Conservation (phyloP, 192 early-diverging fungal genomes). For the Umbelopsis isabellina region DNA sequence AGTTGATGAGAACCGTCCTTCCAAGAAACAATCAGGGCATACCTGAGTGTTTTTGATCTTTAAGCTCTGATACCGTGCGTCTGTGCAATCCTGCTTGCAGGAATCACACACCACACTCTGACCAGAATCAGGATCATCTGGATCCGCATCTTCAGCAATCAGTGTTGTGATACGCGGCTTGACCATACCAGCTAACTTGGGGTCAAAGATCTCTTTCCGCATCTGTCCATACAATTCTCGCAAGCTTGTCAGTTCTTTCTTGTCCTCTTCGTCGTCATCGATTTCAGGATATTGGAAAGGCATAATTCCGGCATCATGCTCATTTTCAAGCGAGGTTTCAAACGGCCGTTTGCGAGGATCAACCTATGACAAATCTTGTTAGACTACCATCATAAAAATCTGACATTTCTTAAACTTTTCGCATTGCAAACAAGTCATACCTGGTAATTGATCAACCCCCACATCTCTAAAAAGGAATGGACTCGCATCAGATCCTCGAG, state of each 20-base stretch:
- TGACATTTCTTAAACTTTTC: neutral
- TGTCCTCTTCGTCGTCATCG: neutral
- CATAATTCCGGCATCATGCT: conserved; percentile 85
- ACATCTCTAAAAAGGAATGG: conserved; percentile 95
- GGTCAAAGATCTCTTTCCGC: conserved; percentile 39
- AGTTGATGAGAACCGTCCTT: conserved; percentile 88
- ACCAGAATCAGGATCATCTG: conserved; percentile 48
- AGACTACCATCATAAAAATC: neutral
- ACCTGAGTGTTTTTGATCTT: conserved; percentile 75
- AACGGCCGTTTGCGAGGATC: conserved; percentile 92
- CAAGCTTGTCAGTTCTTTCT: neutral
- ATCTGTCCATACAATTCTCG: neutral
- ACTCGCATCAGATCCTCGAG: conserved; percentile 92
- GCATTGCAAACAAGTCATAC: conserved; percentile 40
- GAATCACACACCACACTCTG: conserved; percentile 72
- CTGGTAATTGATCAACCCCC: conserved; percentile 97
- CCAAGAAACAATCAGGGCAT: conserved; percentile 88
- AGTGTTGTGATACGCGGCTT: conserved; percentile 10
- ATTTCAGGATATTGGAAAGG: conserved; percentile 59
- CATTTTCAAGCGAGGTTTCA: conserved; percentile 87
- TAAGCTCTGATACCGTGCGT: conserved; percentile 79
- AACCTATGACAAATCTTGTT: conserved; percentile 51
- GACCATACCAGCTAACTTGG: conserved; percentile 28
- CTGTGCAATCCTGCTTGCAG: conserved; percentile 83
- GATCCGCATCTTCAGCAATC: conserved; percentile 32